A percentile compares a stretch with the other conserved stretches of the same genome.
These are phyloP conservation scores for Fraxinus angustifolia DNA, from an alignment of 305 asterid species.

Conservation along the genomic window DNA sequence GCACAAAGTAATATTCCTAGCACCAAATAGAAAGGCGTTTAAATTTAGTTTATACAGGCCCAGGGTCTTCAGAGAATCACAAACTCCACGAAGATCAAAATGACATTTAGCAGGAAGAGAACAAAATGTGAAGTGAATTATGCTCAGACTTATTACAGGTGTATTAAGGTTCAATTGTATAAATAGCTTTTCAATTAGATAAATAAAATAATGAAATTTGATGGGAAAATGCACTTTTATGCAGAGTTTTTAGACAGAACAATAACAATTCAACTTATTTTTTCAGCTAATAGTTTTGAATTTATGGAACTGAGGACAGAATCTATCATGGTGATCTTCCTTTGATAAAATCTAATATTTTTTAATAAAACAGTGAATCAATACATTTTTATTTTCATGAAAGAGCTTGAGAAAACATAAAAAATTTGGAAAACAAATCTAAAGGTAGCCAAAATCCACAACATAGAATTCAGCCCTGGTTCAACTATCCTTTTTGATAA, in stretches of 20 bases:
- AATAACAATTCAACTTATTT: neutral
- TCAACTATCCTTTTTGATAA: conserved; percentile 1
- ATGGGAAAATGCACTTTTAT: neutral
- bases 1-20: conserved; percentile 94
- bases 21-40: conserved; percentile 19
- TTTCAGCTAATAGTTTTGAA: conserved; percentile 2
- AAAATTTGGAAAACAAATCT: neutral
- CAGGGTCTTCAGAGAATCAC: conserved; percentile 19
- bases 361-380: neutral
- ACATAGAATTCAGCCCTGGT: neutral
- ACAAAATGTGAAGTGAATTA: conserved; percentile 5
- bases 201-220: neutral
- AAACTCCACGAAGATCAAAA: conserved; percentile 10
- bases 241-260: neutral
- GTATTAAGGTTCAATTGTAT: neutral
- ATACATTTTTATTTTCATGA: conserved; percentile 10
- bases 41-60: neutral
- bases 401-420: conserved; percentile 3
- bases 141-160: neutral
- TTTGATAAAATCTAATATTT: neutral
- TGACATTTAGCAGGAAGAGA: conserved; percentile 14
- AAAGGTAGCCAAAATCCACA: neutral
- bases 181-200: neutral
- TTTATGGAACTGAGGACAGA: conserved; percentile 1
- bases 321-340: conserved; percentile 7